These are phyloP conservation scores for Gastrodia elata DNA, from an alignment of 106 monocot genomes.

Conservation along the genomic window DNA sequence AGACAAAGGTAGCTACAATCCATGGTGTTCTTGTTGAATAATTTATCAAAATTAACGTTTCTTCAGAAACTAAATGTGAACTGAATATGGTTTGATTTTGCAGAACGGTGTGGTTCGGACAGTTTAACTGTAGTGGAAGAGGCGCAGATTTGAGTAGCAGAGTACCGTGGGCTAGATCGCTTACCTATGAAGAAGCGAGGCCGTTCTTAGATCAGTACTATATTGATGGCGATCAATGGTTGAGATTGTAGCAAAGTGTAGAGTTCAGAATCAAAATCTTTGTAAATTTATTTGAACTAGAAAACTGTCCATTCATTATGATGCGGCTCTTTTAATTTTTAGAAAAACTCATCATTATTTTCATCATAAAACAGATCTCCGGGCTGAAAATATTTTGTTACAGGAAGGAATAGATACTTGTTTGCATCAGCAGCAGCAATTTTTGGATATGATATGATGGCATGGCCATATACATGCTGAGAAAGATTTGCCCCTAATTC, in stretches of 20 bases:
- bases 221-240: slow-evolving; percentile 70
- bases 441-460: background rate
- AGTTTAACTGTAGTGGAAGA: slow-evolving; percentile 54
- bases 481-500: no score
- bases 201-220: slow-evolving; percentile 56
- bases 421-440: background rate
- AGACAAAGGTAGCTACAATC: slow-evolving; percentile 35
- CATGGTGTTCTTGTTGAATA: background rate
- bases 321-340: background rate
- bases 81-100: background rate
- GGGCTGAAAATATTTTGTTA: background rate
- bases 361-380: background rate
- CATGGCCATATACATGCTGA: background rate
- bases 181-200: slow-evolving; percentile 43
- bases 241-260: slow-evolving; percentile 35
- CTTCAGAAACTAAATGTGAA: background rate
- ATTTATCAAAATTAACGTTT: background rate
- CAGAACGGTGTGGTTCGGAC: slow-evolving; percentile 76
- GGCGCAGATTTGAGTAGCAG: slow-evolving; percentile 44
- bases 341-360: background rate
- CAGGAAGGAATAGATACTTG: background rate
- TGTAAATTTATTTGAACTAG: background rate
- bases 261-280: background rate
- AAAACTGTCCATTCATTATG: background rate
- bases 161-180: slow-evolving; percentile 61